phyloP scores from a whole-genome alignment of 257 asterid genomes.

The Anisodus tanguticus region DNA sequence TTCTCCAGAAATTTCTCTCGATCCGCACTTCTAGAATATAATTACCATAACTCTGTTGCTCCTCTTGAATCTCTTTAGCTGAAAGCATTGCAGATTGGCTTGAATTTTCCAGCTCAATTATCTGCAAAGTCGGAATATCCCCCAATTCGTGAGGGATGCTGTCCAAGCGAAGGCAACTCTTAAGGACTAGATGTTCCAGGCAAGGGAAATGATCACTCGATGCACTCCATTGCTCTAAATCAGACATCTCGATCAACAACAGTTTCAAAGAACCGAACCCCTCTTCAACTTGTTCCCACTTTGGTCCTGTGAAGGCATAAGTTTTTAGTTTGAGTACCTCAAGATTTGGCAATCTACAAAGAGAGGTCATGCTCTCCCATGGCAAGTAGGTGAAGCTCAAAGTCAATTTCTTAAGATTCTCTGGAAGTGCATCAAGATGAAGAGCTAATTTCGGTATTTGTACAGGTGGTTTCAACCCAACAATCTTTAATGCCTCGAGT shows the following conservation, averaged over 20 bases:
- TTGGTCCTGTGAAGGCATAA: slow-evolving; percentile 24
- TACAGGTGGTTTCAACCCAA: neutral
- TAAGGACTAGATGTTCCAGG: slow-evolving; percentile 41
- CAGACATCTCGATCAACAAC: neutral
- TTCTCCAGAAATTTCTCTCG: slow-evolving; percentile 7
- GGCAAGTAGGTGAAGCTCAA: slow-evolving; percentile 26
- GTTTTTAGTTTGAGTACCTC: slow-evolving; percentile 30
- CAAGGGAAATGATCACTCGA: slow-evolving; percentile 25
- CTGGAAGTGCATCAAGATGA: slow-evolving; percentile 29
- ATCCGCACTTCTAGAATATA: slow-evolving; percentile 30
- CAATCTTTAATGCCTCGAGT: slow-evolving; percentile 12
- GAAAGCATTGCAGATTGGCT: neutral
- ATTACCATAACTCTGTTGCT: slow-evolving; percentile 38
- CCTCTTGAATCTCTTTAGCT: slow-evolving; percentile 39
- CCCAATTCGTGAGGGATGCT: slow-evolving; percentile 37
- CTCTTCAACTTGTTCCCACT: slow-evolving; percentile 34
- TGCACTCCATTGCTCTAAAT: slow-evolving; percentile 14
- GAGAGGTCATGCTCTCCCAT: slow-evolving; percentile 14
- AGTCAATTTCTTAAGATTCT: slow-evolving; percentile 32
- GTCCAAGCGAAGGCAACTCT: slow-evolving; percentile 23
- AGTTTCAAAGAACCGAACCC: slow-evolving; percentile 26
- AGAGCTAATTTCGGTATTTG: slow-evolving; percentile 13
- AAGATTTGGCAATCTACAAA: slow-evolving; percentile 30
- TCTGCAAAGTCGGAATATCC: slow-evolving; percentile 36
- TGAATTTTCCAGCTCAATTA: slow-evolving; percentile 37